A percentile compares a stretch with the other conserved stretches of the same genome.
phyloP scores from a whole-genome alignment of 1,284 basidiomycete genomes.

The Rhodofomes roseus region DNA sequence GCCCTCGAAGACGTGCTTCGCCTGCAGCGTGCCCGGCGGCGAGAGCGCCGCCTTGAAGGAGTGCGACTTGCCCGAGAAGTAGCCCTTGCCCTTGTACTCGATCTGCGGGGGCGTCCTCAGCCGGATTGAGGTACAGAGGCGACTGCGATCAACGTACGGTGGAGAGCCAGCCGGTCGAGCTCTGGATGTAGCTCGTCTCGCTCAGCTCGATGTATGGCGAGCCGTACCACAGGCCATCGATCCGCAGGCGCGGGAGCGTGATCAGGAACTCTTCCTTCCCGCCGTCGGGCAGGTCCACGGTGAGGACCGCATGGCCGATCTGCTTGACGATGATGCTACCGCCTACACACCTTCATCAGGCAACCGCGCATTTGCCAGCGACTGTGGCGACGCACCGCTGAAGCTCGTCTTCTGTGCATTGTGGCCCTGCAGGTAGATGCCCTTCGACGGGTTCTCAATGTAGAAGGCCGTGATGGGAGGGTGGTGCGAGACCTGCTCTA shows the following conservation, averaged over 20 bases:
- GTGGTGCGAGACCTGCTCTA: conserved; percentile 98
- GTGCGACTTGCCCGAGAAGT: conserved; percentile 92
- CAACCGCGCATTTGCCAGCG: background rate
- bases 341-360: conserved; percentile 28
- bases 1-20: conserved; percentile 73
- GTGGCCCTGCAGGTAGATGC: conserved; percentile 82
- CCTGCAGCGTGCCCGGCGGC: conserved; percentile 35
- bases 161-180: conserved; percentile 69
- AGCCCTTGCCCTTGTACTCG: conserved; percentile 95
- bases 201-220: conserved; percentile 87
- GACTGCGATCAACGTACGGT: conserved; percentile 34
- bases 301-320: conserved; percentile 90
- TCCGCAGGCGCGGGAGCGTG: conserved; percentile 72
- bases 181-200: conserved; percentile 83
- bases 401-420: conserved; percentile 97
- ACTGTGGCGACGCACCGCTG: conserved; percentile 47
- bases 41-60: conserved; percentile 82
- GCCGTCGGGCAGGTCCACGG: conserved; percentile 59
- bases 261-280: conserved; percentile 79
- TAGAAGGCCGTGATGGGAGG: conserved; percentile 86
- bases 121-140: too few relatives aligned
- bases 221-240: conserved; percentile 58
- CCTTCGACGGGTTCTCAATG: conserved; percentile 82
- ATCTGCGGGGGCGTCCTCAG: conserved; percentile 41
- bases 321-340: conserved; percentile 88